Conservation (phyloP, 306 rosid genomes). For the Sicyos edulis region DNA sequence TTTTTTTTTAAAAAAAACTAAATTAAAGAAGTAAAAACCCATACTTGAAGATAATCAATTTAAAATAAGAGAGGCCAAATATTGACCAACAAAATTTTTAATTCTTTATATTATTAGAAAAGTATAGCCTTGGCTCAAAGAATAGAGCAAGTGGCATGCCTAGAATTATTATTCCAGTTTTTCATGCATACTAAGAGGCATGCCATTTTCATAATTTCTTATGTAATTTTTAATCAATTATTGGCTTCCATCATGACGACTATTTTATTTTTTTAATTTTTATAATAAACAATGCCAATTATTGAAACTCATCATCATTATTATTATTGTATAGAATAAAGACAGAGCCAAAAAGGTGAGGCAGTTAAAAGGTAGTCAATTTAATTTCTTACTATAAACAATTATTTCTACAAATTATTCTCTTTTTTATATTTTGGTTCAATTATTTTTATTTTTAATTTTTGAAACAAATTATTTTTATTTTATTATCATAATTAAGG, state of each 20-base stretch:
- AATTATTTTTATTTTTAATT: too few relatives aligned
- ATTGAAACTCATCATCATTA: not conserved
- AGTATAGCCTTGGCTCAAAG: not conserved
- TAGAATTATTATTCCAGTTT: not conserved
- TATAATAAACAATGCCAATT: not conserved
- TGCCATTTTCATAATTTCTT: not conserved
- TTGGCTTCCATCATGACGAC: not conserved
- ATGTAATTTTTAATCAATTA: not conserved
- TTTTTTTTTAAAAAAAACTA: too few relatives aligned
- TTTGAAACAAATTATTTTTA: too few relatives aligned
- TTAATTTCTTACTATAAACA: not conserved
- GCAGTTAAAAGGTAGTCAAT: not conserved
- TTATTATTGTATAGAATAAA: not conserved
- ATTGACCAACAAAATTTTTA: not conserved
- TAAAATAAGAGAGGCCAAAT: not conserved
- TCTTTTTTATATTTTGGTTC: not conserved
- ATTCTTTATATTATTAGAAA: not conserved
- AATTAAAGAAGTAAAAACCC: not conserved
- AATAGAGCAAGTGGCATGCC: not conserved
- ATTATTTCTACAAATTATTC: not conserved
- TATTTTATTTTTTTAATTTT: not conserved
- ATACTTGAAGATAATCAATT: not conserved
- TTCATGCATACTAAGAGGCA: not conserved
- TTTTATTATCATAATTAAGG: too few relatives aligned
- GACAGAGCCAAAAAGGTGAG: too few relatives aligned